phyloP scores from a whole-genome alignment of 192 early-diverging fungal species.

The Chytriomyces sp. region DNA sequence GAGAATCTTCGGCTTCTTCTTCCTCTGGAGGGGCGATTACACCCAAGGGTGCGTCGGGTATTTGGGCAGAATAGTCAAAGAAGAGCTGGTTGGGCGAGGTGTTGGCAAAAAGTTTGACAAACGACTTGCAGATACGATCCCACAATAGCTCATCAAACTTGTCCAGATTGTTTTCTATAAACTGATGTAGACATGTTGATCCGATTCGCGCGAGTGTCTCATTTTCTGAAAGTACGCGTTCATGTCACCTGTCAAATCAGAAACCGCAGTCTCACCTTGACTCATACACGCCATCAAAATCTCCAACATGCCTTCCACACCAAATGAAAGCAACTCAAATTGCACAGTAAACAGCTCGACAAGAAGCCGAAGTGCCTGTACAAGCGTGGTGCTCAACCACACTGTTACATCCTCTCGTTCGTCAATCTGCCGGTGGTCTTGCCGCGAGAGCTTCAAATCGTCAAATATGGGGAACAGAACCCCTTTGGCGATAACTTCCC shows the following conservation, averaged over 20 bases:
- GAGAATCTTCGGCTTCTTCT: constrained; percentile 24
- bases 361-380: constrained; percentile 85
- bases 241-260: no score
- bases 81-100: constrained; percentile 80
- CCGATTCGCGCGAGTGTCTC: constrained; percentile 90
- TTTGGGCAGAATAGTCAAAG: constrained; percentile 44
- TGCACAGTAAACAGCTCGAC: constrained; percentile 81
- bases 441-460: constrained; percentile 66
- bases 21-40: constrained; percentile 30
- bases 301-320: constrained; percentile 77
- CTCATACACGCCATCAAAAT: constrained; percentile 82
- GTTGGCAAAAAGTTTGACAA: constrained; percentile 72
- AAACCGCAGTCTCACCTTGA: constrained; percentile 58
- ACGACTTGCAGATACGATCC: constrained; percentile 68
- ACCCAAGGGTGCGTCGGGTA: constrained; percentile 21
- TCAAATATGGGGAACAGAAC: constrained; percentile 93
- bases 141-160: constrained; percentile 73
- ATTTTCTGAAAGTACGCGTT: no score
- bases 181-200: constrained; percentile 85
- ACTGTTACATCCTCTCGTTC: constrained; percentile 86
- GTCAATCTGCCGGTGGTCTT: constrained; percentile 62
- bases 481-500: constrained; percentile 79
- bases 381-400: constrained; percentile 93
- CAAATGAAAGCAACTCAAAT: constrained; percentile 69
- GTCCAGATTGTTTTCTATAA: constrained; percentile 75